Evolutionary conservation across 768 basidiomycete genomes (phyloP), one percentile per base, ranked within the genome.

Genomic region (Rhizopogon rudus): DNA sequence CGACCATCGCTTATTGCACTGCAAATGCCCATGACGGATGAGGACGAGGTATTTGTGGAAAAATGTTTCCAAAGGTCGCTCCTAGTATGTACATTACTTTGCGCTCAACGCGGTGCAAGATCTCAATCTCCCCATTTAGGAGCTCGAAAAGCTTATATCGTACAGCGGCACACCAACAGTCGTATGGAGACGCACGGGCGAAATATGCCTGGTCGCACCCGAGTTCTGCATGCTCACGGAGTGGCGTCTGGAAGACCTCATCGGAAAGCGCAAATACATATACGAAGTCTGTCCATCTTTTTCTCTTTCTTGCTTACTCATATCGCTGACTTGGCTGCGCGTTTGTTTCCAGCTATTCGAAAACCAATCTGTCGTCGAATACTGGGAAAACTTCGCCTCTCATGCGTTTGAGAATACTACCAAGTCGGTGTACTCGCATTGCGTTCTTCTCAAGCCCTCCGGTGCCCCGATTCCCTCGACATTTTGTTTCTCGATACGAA

Each of bases 381-480:
- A 93, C 68, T 94, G 91, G 88, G 97, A 98, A 72, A 93, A 91
- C 70, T 98, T 98, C 68, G 92, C 93, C 28, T 84, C 87, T 49
- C 93, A 98, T 71, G 96, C 97, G 6, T 99, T 99, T 64, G 96
- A 99, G 70, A 97, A 94, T 72, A 93, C 94, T 51, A 92, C 93
- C 39, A 93, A 93, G 73, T 91, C 92, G 1, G 92, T 98, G 52
- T 95, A 93, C 70, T 90, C 91, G 56, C 90, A 94, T 63, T 94
- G 93, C 58, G 90, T 93, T 31, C 70, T 97, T 43, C 80, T 95
- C 59, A 93, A 94, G 67, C 89, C 91, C 6, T 81, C 81, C 28
- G 91, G 92, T 14, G 81, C 85, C 3, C 91, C 91, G 2, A 83
- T 98, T 28, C 90, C 92, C 43, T 87, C 93, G 48, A 91, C 96